Evolutionary conservation across 140 eudicot genomes (phyloP).

Genomic region (Ambrosia hybrid): DNA sequence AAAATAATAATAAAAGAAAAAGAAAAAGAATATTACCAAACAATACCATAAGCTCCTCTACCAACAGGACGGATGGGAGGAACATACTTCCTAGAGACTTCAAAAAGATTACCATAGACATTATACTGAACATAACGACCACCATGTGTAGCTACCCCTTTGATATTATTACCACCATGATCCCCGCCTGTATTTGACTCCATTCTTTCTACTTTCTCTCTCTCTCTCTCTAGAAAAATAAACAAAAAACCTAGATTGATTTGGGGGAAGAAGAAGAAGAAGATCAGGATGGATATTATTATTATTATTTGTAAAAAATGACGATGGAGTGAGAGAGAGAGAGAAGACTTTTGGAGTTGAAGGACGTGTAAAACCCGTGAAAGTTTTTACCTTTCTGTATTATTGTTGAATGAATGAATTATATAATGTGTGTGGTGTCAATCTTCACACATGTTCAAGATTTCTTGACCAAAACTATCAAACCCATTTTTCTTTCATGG

Average conservation of each 20-base stretch:
- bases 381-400: conserved; percentile 21
- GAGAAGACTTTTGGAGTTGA: conserved; percentile 22
- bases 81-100: conserved; percentile 64
- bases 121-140: conserved; percentile 71
- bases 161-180: conserved; percentile 23
- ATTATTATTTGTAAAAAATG: too few species aligned
- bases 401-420: conserved; percentile 9
- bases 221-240: neutral
- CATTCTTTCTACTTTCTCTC: conserved; percentile 5
- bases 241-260: neutral
- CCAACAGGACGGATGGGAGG: conserved; percentile 83
- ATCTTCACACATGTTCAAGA: conserved; percentile 27
- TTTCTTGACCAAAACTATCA: too few species aligned
- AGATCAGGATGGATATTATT: too few species aligned
- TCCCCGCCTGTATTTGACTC: conserved; percentile 38
- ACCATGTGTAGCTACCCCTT: conserved; percentile 56
- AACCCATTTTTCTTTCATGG: conserved; percentile 7
- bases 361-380: conserved; percentile 31
- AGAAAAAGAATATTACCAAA: conserved; percentile 46
- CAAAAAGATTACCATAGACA: conserved; percentile 69
- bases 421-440: conserved; percentile 21
- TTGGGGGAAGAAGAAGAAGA: too few species aligned
- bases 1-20: too few species aligned
- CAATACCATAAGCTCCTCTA: conserved; percentile 88
- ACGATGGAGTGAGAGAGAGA: neutral